phyloP scores from a whole-genome alignment of 176 grass and related monocot genomes.

The Panicum miliaceum region DNA sequence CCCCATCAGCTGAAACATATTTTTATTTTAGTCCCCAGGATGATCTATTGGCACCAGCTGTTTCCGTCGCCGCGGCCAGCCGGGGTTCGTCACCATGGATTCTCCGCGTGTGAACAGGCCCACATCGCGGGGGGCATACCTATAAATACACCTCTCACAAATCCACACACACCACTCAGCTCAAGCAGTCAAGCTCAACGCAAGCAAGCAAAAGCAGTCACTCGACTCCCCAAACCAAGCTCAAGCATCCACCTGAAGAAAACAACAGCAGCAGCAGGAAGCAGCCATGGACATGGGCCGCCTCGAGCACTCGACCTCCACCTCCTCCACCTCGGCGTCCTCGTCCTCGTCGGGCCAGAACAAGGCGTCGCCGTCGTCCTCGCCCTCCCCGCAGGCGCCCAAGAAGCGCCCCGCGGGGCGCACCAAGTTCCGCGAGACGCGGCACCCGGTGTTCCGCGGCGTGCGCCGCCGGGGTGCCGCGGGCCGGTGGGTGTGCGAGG shows the following conservation, averaged over 20 bases:
- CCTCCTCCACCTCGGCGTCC: conserved; percentile 30
- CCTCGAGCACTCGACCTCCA: conserved; percentile 10
- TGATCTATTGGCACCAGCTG: conserved; percentile 14
- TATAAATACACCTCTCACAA: conserved; percentile 39
- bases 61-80: not conserved
- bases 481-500: conserved; percentile 76
- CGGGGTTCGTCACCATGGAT: not conserved
- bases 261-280: not conserved
- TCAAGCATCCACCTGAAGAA: not conserved
- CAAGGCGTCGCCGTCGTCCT: not conserved
- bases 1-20: not conserved
- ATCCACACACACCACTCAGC: not conserved
- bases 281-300: conserved; percentile 33
- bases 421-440: conserved; percentile 86
- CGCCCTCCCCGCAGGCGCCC: not conserved
- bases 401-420: conserved; percentile 71
- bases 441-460: conserved; percentile 81
- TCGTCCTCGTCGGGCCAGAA: not conserved
- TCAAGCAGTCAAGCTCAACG: not conserved
- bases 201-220: not conserved
- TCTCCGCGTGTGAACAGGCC: conserved; percentile 24
- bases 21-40: not conserved
- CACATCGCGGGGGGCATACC: conserved; percentile 18
- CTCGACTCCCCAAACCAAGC: not conserved
- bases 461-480: conserved; percentile 61